Conservation (phyloP, 257 asterid genomes). For the Salvia hispanica region DNA sequence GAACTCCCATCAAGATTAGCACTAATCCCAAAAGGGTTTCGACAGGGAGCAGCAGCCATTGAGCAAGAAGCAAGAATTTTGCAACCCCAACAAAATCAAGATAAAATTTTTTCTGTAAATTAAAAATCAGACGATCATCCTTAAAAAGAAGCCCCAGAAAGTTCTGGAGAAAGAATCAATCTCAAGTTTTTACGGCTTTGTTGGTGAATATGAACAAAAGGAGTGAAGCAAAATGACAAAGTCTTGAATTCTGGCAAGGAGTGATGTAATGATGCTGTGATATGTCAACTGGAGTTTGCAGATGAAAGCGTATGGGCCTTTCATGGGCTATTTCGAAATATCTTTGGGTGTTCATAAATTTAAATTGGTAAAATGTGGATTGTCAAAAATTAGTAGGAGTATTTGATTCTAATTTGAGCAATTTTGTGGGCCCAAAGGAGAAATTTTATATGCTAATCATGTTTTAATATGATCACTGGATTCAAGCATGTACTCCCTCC, state of each 20-base stretch:
- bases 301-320: conserved; percentile 15
- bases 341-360: background rate
- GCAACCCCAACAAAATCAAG: conserved; percentile 7
- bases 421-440: no score
- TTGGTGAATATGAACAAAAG: background rate
- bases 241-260: background rate
- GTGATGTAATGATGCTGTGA: conserved; percentile 5
- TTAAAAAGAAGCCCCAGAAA: conserved; percentile 10
- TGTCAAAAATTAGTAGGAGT: no score
- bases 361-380: background rate
- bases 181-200: background rate
- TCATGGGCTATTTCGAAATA: background rate
- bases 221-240: conserved; percentile 29
- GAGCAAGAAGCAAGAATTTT: conserved; percentile 18
- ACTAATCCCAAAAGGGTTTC: conserved; percentile 42
- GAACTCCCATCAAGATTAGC: conserved; percentile 46
- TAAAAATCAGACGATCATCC: background rate
- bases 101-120: background rate
- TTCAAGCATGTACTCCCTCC: no score
- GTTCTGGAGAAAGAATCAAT: conserved; percentile 13
- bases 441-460: no score
- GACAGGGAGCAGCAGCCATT: conserved; percentile 56
- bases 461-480: no score
- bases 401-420: background rate
- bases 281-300: background rate